Base-by-base conservation (phyloP, 2,329 filamentous ascomycete species). In the Botrytis fabae region DNA sequence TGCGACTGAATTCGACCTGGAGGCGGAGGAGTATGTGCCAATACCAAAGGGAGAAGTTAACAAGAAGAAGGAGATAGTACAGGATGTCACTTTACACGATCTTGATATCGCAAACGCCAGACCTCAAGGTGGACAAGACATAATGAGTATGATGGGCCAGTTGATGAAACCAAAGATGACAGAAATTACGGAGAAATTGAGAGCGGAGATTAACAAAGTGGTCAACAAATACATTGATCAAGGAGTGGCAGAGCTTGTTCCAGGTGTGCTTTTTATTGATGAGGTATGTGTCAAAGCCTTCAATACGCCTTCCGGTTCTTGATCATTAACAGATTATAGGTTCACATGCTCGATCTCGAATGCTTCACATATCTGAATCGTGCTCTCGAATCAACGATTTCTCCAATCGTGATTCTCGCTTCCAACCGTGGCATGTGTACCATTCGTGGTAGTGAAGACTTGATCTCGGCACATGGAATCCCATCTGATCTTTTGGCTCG, bases 121-220 rank as follows among this genome's bases (percentile, higher is more conserved):
- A 79, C 96, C 96, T 7, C 94, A 98, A 85, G 96, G 96, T 70
- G 96, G 96, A 62, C 96, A 99, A 86, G 96, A 99, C 83, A 97
- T 99, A 77, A 98, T 99, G 95, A 98, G 95, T 85, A 98, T 99
- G 96, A 98, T 99, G 95, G 96, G 96, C 79, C 96, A 99, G 84
- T 85, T 99, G 80, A 98, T 98, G 94, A 98, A 98, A 88, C 96
- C 96, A 75, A 97, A 97, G 86, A 98, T 98, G 91, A 99, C 96
- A 9, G 96, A 99, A 83, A 98, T 99, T 80, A 99, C 96, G 44
- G 96, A 99, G 84, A 99, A 99, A 86, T 86, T 99, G 80, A 90
- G 96, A 74, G 86, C 89, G 72, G 96, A 99, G 85, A 98, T 99
- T 85, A 98, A 99, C 89, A 98, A 98, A 85, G 95, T 99, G 44